Base-by-base conservation (phyloP, 306 rosid genomes). In the Biancaea sappan region DNA sequence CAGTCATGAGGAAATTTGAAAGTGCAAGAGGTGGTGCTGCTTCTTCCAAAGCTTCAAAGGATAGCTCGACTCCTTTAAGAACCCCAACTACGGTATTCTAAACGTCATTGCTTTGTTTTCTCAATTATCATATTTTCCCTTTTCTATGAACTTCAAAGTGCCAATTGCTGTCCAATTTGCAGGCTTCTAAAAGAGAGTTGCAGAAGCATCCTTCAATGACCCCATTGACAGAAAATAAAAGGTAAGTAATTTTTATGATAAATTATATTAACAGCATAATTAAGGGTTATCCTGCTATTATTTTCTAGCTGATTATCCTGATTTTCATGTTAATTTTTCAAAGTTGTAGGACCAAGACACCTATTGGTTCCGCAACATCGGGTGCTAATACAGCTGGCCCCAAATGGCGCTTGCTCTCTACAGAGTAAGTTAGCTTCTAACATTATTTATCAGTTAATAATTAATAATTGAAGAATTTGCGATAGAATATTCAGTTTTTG, bases 1-100 rank as follows among this genome's bases (percentile, higher is more conserved):
- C 89, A 10, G 95, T 92, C 24, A 90, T 90, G 73, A 86, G 90
- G 75, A 94, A 82, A 77, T 90, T 92, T 69, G 99, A 94, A 54
- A 87, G 83, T 66, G 78, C 98, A 22, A 88, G 88, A 90, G 80
- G 34, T 67, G 89, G 88, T 46, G 65, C 78, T 46, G 75, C 77
- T 80, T 77, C 90, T 76, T 88, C 88, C 54, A 92, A 84, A 89
- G 79, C 73, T 68, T 76, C 86, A 59, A 92, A 87, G 79, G 97
- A 92, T 61, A 80, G 75, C 67, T 37, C 43, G 22, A 94, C 91
- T 81, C 97, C 96, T 75, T 69, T 84, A 34, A 90, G 68, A 84
- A 94, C 97, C 19, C 94, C 97, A 79, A 81, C 78, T 16, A 80
- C 8, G 98, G 98, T 91, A 75, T 79, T 77, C 38, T 25, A 21